phyloP scores from a whole-genome alignment of 2,329 filamentous ascomycete species.

The Bipolaris oryzae region DNA sequence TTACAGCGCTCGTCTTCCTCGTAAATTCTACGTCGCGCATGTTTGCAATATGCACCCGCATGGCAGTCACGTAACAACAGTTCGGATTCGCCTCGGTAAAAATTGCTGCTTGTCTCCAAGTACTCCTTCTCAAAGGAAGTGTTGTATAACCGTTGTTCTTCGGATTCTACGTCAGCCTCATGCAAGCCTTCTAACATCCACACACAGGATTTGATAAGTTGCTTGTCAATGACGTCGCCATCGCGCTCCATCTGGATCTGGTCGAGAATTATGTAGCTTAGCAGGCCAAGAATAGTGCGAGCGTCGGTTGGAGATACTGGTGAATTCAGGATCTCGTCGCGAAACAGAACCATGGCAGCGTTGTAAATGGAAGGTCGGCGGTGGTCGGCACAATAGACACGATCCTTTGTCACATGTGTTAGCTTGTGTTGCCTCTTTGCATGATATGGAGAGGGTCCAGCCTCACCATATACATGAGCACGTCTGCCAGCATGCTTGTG shows the following conservation, averaged over 20 bases:
- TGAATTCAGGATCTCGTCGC: slow-evolving; percentile 79
- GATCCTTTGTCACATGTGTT: slow-evolving; percentile 62
- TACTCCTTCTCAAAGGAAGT: slow-evolving; percentile 82
- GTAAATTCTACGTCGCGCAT: slow-evolving; percentile 72
- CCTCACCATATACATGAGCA: slow-evolving; percentile 89
- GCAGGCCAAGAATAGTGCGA: slow-evolving; percentile 70
- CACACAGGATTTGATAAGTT: slow-evolving; percentile 79
- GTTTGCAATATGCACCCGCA: slow-evolving; percentile 79
- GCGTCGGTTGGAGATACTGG: slow-evolving; percentile 51
- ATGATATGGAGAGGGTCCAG: not conserved
- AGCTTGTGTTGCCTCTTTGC: slow-evolving; percentile 15
- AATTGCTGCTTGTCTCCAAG: slow-evolving; percentile 70
- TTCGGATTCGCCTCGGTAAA: slow-evolving; percentile 78
- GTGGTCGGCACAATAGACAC: slow-evolving; percentile 77
- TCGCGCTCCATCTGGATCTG: slow-evolving; percentile 92
- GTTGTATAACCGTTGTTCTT: slow-evolving; percentile 81
- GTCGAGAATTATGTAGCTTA: slow-evolving; percentile 83
- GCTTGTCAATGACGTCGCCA: slow-evolving; percentile 85
- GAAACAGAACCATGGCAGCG: slow-evolving; percentile 83
- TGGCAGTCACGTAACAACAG: slow-evolving; percentile 77
- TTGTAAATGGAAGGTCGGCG: slow-evolving; percentile 79
- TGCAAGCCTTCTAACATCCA: slow-evolving; percentile 91
- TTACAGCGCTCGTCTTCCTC: slow-evolving; percentile 85
- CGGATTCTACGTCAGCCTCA: slow-evolving; percentile 77
- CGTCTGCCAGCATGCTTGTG: slow-evolving; percentile 96